Percentiles rank a stretch among this genome's conserved stretches.
Conservation (phyloP, 75 land plant genomes). For the Azolla pinnata region DNA sequence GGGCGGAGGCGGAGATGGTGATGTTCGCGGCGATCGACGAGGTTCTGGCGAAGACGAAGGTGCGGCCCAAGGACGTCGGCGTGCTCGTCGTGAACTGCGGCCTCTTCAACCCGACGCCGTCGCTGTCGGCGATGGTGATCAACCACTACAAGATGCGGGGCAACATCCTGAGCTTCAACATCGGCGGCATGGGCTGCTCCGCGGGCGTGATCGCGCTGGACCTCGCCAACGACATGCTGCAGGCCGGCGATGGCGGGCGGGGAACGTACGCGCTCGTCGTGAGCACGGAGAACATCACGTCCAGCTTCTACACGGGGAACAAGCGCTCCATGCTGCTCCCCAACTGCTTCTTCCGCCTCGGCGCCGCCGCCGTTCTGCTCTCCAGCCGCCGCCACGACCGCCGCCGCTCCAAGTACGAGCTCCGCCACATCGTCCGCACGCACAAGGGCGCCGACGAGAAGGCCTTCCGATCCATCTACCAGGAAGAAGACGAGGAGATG, state of each 20-base stretch:
- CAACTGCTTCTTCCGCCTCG: slow-evolving; percentile 25
- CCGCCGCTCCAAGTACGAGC: slow-evolving; percentile 48
- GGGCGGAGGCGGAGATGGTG: slow-evolving; percentile 50
- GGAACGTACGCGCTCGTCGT: slow-evolving; percentile 49
- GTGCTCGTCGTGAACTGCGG: slow-evolving; percentile 61
- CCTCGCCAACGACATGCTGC: slow-evolving; percentile 47
- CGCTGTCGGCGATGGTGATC: slow-evolving; percentile 53
- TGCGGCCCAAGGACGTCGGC: slow-evolving; percentile 40
- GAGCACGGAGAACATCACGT: slow-evolving; percentile 65
- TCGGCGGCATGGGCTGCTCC: slow-evolving; percentile 65
- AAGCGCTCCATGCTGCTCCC: slow-evolving; percentile 37
- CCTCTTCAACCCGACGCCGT: slow-evolving; percentile 49
- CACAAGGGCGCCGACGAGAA: slow-evolving; percentile 67
- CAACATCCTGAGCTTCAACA: slow-evolving; percentile 42
- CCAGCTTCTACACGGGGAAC: slow-evolving; percentile 70
- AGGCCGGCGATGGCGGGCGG: slow-evolving; percentile 26
- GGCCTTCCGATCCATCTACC: slow-evolving; percentile 44
- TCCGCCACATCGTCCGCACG: slow-evolving; percentile 58
- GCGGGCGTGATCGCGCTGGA: slow-evolving; percentile 56
- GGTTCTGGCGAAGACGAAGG: slow-evolving; percentile 32
- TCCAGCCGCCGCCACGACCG: slow-evolving; percentile 12
- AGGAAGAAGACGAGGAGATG: slow-evolving; percentile 41
- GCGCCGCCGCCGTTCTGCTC: slow-evolving; percentile 21
- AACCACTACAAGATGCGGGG: slow-evolving; percentile 55
- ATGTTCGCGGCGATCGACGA: slow-evolving; percentile 52